Conservation (phyloP, 352 stramenopile genomes). For the Phytophthora hibernalis region DNA sequence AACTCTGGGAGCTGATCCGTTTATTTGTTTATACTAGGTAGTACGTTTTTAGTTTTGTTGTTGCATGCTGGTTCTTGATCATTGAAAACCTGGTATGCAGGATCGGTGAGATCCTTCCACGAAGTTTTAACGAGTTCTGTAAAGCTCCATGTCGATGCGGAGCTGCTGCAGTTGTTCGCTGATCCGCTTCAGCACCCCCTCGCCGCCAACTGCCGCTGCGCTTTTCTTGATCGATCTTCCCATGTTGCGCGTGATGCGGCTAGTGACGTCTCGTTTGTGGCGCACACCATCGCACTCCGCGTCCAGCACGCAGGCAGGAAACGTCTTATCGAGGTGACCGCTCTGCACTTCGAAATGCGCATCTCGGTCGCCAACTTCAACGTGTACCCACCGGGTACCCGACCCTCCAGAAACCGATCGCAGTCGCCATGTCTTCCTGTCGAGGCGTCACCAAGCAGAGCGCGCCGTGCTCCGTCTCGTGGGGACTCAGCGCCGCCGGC, state of each 20-base stretch:
- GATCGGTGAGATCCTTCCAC: conserved; percentile 4
- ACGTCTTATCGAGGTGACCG: conserved; percentile 25
- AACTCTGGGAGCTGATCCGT: conserved; percentile 12
- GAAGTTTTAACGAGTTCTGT: neutral
- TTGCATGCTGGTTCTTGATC: conserved; percentile 18
- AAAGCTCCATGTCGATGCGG: conserved; percentile 32
- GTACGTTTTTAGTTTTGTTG: too few species aligned
- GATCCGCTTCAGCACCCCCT: conserved; percentile 27
- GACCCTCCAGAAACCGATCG: neutral
- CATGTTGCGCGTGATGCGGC: conserved; percentile 37
- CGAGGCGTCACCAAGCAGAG: conserved; percentile 28
- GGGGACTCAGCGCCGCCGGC: conserved; percentile 12
- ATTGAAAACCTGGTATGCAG: neutral
- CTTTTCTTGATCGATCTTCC: conserved; percentile 25
- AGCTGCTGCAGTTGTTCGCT: conserved; percentile 31
- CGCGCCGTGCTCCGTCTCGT: conserved; percentile 28
- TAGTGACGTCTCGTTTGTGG: conserved; percentile 22
- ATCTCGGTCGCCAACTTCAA: conserved; percentile 1
- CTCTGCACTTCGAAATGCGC: neutral
- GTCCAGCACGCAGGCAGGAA: conserved; percentile 35
- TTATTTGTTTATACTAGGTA: too few species aligned
- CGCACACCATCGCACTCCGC: conserved; percentile 17
- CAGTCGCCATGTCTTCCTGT: conserved; percentile 8
- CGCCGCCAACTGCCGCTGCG: conserved; percentile 26
- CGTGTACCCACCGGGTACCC: neutral